phyloP scores from a whole-genome alignment of 2,329 filamentous ascomycete genomes.

The Colletotrichum sp. region DNA sequence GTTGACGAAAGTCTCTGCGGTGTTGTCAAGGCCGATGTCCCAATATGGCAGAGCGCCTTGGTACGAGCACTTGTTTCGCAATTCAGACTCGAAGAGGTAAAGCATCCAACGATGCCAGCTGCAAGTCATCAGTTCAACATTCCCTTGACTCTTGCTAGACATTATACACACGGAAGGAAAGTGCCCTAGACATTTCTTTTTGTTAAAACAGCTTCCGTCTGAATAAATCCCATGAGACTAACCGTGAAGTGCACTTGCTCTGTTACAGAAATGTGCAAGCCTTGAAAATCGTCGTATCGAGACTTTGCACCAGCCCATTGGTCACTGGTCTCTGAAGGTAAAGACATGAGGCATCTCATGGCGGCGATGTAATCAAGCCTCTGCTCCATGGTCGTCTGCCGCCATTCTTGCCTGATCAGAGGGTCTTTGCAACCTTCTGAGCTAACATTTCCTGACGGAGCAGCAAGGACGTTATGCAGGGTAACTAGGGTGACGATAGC shows the following conservation, averaged over 20 bases:
- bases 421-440: not conserved
- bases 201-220: not conserved
- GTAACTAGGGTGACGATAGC: not conserved
- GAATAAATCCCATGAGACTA: not conserved
- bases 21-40: not conserved
- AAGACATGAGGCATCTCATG: slow-evolving; percentile 7
- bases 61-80: not conserved
- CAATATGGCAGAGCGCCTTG: not conserved
- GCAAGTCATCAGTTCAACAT: not conserved
- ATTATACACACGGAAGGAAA: not conserved
- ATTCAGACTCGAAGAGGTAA: not conserved
- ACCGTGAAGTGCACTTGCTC: slow-evolving; percentile 24
- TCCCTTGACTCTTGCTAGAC: not conserved
- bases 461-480: not conserved
- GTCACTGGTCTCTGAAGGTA: not conserved
- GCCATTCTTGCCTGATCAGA: not conserved
- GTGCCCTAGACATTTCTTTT: not conserved
- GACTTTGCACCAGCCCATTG: slow-evolving; percentile 20
- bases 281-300: slow-evolving; percentile 30
- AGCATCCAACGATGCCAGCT: not conserved
- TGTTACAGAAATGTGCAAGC: slow-evolving; percentile 27
- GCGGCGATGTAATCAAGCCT: slow-evolving; percentile 9
- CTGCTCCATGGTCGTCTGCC: not conserved
- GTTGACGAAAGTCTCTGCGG: not conserved
- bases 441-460: not conserved